Evolutionary conservation across 2,329 filamentous ascomycete genomes (phyloP).

Genomic region (Scedosporium minutisporum): DNA sequence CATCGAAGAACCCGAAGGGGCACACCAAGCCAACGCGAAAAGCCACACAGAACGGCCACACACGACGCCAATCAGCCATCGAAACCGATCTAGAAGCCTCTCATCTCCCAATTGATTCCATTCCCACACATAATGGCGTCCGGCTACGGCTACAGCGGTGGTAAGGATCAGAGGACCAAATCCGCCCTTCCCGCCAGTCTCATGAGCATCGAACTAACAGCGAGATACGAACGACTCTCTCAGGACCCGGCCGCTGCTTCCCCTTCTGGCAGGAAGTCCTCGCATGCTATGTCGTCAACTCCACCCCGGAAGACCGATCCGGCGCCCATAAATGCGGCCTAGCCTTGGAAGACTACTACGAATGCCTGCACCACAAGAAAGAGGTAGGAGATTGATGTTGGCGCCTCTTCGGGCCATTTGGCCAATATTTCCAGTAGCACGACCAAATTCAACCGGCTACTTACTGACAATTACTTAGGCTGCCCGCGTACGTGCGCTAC

Average conservation of each 20-base stretch:
- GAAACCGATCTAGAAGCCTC: neutral
- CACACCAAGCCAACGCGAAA: too few species aligned
- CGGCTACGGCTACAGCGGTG: constrained; percentile 72
- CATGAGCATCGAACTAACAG: neutral
- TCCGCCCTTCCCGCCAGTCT: neutral
- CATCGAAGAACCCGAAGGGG: too few species aligned
- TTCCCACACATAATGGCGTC: constrained; percentile 53
- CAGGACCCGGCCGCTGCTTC: constrained; percentile 74
- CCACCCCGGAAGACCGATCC: constrained; percentile 62
- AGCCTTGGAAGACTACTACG: constrained; percentile 91
- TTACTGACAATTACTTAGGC: constrained; percentile 40
- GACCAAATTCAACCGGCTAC: neutral
- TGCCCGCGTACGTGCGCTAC: constrained; percentile 66
- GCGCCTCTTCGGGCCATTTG: too few species aligned
- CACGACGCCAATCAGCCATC: neutral
- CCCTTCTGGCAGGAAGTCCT: constrained; percentile 99
- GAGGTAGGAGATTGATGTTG: constrained; percentile 63
- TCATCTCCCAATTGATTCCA: neutral
- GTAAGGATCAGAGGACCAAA: constrained; percentile 35
- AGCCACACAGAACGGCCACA: too few species aligned
- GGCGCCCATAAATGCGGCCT: constrained; percentile 83
- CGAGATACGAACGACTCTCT: neutral
- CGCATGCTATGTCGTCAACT: constrained; percentile 96
- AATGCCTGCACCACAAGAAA: constrained; percentile 97
- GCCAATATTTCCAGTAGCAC: too few species aligned